phyloP scores from a whole-genome alignment of 2,329 filamentous ascomycete species.

The Calonectria montana region DNA sequence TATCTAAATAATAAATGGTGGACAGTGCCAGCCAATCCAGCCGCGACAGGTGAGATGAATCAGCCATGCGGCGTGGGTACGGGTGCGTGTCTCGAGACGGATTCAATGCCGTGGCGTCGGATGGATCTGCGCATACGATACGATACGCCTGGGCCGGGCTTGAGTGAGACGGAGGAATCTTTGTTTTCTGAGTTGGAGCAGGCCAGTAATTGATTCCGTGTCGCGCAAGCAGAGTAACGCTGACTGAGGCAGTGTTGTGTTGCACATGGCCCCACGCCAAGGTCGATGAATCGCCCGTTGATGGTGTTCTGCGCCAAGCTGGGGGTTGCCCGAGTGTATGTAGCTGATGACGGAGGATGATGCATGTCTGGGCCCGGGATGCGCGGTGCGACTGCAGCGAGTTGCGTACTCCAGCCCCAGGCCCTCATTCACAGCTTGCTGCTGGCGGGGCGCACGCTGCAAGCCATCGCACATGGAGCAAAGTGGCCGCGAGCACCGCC shows the following conservation, averaged over 20 bases:
- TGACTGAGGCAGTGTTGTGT: neutral
- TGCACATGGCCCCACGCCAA: neutral
- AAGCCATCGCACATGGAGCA: neutral
- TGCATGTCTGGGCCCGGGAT: neutral
- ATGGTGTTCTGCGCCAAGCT: neutral
- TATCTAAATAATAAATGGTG: neutral
- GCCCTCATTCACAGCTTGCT: neutral
- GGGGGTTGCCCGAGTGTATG: neutral
- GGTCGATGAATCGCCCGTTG: neutral
- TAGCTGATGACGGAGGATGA: neutral
- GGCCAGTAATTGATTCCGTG: neutral
- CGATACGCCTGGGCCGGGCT: neutral
- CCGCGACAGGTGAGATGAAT: neutral
- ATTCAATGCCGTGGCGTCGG: neutral
- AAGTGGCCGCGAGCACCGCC: neutral
- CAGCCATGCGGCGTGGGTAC: neutral
- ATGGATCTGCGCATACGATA: neutral
- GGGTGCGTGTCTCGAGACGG: neutral
- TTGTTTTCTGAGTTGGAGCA: neutral
- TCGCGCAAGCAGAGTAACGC: neutral
- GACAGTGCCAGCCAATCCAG: neutral
- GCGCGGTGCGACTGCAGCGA: neutral
- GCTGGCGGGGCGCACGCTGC: neutral
- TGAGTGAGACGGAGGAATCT: neutral
- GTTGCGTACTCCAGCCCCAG: neutral